Evolutionary conservation across 495 filamentous ascomycete genomes (phyloP).

Genomic region (Penicillium canariense): DNA sequence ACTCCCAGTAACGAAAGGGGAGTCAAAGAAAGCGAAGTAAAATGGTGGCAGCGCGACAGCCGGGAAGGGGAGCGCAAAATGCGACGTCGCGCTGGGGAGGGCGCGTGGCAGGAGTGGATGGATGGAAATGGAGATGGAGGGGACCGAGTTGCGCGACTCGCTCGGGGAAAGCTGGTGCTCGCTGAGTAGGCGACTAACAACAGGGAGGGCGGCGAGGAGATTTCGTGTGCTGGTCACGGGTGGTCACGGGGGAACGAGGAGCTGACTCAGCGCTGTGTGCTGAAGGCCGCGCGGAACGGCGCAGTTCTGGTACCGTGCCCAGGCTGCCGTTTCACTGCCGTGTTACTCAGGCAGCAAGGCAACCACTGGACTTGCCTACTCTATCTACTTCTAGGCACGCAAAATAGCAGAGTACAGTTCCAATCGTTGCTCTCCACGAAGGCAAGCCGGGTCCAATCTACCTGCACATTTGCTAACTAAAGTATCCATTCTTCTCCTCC

Average conservation of each 20-base stretch:
- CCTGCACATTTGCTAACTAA: neutral
- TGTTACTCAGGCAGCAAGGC: neutral
- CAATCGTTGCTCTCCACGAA: neutral
- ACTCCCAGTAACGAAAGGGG: conserved; percentile 22
- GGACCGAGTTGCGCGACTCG: conserved; percentile 48
- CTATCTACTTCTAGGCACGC: no score
- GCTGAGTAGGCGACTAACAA: conserved; percentile 39
- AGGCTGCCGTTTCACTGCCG: neutral
- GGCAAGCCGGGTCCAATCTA: neutral
- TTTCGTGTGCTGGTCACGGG: conserved; percentile 32
- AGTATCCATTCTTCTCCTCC: neutral
- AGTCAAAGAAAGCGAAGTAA: conserved; percentile 30
- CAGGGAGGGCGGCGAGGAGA: conserved; percentile 33
- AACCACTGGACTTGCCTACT: no score
- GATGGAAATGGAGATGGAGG: conserved; percentile 48
- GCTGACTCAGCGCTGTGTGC: conserved; percentile 25
- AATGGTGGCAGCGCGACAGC: conserved; percentile 19
- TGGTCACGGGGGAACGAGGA: neutral
- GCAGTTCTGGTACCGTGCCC: conserved; percentile 4
- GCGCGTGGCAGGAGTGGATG: conserved; percentile 38
- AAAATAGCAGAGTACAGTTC: no score
- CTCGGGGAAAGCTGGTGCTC: conserved; percentile 46
- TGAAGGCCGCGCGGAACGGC: neutral
- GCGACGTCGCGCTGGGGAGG: conserved; percentile 30
- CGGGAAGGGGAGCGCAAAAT: conserved; percentile 24